Percentiles rank a stretch among this genome's conserved stretches.
Evolutionary conservation across 148 eudicot genomes (phyloP).

Genomic region (Fagopyrum homotropicum): DNA sequence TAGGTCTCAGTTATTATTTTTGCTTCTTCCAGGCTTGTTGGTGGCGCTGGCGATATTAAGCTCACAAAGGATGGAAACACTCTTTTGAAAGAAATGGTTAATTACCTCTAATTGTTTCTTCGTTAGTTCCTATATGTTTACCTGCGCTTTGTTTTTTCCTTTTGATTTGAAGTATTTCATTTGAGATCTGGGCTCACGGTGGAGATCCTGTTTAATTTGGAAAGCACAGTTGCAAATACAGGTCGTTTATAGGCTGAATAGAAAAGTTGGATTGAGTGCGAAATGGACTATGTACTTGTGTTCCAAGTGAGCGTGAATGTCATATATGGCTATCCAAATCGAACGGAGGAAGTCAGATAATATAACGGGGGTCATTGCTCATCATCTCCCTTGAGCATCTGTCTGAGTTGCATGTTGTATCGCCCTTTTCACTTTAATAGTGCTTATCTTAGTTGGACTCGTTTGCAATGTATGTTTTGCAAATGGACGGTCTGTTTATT

Average conservation of each 20-base stretch:
- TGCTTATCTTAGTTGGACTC: not conserved
- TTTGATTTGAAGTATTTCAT: not conserved
- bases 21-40: conserved; percentile 65
- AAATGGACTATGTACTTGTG: not conserved
- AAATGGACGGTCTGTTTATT: not conserved
- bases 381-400: no score
- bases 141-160: not conserved
- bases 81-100: conserved; percentile 82
- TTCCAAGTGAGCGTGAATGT: not conserved
- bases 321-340: no score
- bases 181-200: not conserved
- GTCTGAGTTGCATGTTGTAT: not conserved
- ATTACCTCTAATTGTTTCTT: conserved; percentile 15
- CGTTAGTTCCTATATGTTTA: not conserved
- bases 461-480: not conserved
- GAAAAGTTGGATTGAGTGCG: no score
- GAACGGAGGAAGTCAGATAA: no score
- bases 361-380: no score
- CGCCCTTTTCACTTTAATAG: not conserved
- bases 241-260: no score
- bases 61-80: conserved; percentile 96
- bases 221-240: no score
- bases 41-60: conserved; percentile 91
- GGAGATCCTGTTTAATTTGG: not conserved
- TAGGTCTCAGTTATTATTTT: not conserved